phyloP scores from a whole-genome alignment of 306 rosid genomes.

The Vigna trinervia region DNA sequence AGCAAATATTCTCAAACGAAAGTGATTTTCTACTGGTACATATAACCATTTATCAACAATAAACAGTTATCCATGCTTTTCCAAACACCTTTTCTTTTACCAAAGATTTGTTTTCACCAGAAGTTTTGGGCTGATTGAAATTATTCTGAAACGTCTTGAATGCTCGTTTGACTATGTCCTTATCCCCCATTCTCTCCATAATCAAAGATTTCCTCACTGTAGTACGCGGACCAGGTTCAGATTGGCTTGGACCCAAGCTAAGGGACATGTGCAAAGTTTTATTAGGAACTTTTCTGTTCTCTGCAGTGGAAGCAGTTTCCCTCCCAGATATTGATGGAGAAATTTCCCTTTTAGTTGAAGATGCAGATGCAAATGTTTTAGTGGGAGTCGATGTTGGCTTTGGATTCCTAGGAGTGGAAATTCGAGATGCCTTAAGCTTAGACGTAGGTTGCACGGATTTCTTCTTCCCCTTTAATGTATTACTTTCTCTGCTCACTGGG shows the following conservation, averaged over 20 bases:
- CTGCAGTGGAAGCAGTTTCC: conserved; percentile 46
- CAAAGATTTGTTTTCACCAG: conserved; percentile 53
- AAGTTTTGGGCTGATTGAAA: conserved; percentile 53
- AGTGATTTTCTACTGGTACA: not conserved
- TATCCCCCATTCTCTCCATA: conserved; percentile 88
- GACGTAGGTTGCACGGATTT: conserved; percentile 48
- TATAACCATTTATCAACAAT: not conserved
- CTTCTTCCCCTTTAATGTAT: conserved; percentile 56
- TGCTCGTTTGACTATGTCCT: conserved; percentile 80
- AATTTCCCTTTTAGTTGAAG: conserved; percentile 52
- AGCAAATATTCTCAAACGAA: conserved; percentile 12
- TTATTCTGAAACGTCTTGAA: conserved; percentile 79
- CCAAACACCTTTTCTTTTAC: conserved; percentile 60
- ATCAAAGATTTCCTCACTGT: conserved; percentile 62
- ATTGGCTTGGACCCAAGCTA: conserved; percentile 54
- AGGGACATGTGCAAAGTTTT: conserved; percentile 69
- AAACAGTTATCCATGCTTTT: conserved; percentile 1
- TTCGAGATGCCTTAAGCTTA: conserved; percentile 57
- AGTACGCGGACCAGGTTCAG: conserved; percentile 50
- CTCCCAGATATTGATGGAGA: conserved; percentile 51
- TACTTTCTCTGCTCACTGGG: conserved; percentile 52
- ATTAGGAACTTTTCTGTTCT: conserved; percentile 56
- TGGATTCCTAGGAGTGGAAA: conserved; percentile 56
- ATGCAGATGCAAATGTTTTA: conserved; percentile 43
- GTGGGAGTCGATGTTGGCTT: conserved; percentile 52